These are phyloP conservation scores for Mortierella antarctica DNA, from an alignment of 192 early-diverging fungal species.

Conservation along the genomic window DNA sequence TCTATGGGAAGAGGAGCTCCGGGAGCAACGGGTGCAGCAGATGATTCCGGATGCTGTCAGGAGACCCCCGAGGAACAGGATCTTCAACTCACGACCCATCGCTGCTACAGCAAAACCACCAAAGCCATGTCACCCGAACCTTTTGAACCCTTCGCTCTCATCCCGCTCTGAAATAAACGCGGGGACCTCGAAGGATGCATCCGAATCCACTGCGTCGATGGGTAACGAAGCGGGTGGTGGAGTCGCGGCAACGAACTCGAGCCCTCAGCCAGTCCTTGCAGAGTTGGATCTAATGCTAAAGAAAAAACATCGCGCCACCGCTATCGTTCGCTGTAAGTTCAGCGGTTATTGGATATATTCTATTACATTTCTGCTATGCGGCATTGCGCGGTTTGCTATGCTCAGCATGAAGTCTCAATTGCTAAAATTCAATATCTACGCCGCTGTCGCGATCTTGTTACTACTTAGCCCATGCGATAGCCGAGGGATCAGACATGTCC, in stretches of 20 bases:
- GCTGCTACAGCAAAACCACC: neutral
- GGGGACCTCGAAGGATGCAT: too few species aligned
- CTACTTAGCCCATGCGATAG: conserved; percentile 29
- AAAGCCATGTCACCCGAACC: neutral
- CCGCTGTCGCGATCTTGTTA: neutral
- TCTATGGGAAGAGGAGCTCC: conserved; percentile 46
- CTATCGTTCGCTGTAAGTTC: conserved; percentile 45
- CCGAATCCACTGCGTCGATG: too few species aligned
- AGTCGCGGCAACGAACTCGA: neutral
- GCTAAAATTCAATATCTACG: neutral
- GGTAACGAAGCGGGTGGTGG: too few species aligned
- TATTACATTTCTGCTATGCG: neutral
- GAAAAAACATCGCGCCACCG: conserved; percentile 41
- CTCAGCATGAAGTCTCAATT: too few species aligned
- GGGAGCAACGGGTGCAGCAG: conserved; percentile 18
- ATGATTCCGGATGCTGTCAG: conserved; percentile 48
- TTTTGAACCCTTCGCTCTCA: too few species aligned
- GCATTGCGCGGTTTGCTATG: neutral
- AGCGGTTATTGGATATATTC: neutral
- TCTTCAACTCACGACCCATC: conserved; percentile 36
- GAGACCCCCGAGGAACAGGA: conserved; percentile 31
- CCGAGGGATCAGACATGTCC: conserved; percentile 42
- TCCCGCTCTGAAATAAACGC: too few species aligned
- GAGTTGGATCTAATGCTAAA: conserved; percentile 28
- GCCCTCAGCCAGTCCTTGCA: neutral